A percentile compares a stretch with the other conserved stretches of the same genome.
Conservation (phyloP, 2,329 filamentous ascomycete species). For the Fusarium nanum region DNA sequence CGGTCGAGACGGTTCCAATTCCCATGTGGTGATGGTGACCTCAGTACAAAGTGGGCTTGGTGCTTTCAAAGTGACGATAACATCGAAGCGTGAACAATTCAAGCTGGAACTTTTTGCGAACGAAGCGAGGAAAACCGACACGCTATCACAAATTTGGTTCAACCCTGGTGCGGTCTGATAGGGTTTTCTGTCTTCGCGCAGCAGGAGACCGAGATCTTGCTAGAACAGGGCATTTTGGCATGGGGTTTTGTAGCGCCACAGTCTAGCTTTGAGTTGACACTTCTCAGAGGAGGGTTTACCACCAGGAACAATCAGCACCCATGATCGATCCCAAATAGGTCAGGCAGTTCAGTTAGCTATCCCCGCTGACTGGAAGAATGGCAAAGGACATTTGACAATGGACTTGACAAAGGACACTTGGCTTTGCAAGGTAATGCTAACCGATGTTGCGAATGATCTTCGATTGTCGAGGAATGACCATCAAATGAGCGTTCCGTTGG, state of each 20-base stretch:
- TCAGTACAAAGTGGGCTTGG: constrained; percentile 17
- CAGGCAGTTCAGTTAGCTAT: constrained; percentile 6
- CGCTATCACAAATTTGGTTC: constrained; percentile 28
- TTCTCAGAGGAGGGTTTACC: constrained; percentile 26
- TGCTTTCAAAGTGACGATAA: constrained; percentile 26
- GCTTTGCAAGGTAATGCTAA: constrained; percentile 3
- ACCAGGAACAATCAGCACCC: background rate
- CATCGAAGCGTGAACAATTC: constrained; percentile 1
- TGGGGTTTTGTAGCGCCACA: constrained; percentile 39
- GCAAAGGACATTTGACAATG: background rate
- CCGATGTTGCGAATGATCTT: background rate
- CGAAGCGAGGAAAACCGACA: constrained; percentile 14
- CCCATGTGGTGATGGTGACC: constrained; percentile 39
- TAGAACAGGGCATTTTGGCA: constrained; percentile 29
- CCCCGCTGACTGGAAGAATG: background rate
- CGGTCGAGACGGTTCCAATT: constrained; percentile 35
- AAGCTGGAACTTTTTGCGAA: constrained; percentile 2
- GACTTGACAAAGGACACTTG: background rate
- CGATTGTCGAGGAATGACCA: background rate
- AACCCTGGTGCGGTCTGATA: constrained; percentile 26
- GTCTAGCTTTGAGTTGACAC: constrained; percentile 34
- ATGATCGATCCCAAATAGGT: constrained; percentile 9
- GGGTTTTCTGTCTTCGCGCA: constrained; percentile 23
- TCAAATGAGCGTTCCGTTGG: background rate
- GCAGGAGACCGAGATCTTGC: constrained; percentile 38